Evolutionary conservation across 139 green algal genomes (phyloP).

Genomic region (Chloropicon primus): DNA sequence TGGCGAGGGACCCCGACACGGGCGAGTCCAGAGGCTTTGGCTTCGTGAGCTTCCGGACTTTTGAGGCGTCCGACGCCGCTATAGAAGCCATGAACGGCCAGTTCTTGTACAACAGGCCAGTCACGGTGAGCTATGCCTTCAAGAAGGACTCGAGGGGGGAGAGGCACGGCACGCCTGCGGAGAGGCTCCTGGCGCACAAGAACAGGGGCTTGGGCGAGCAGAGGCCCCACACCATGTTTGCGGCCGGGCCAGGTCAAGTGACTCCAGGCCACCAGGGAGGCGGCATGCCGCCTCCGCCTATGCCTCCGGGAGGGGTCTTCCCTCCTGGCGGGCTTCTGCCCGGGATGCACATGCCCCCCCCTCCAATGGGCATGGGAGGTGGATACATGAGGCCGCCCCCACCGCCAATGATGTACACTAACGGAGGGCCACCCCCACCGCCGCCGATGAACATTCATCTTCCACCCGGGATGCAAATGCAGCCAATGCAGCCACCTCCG

Average conservation of each 20-base stretch:
- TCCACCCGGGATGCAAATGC: not conserved
- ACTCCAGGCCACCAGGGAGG: not conserved
- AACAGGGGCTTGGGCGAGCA: conserved; percentile 24
- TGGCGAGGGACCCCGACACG: conserved; percentile 93
- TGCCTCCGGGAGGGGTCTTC: not conserved
- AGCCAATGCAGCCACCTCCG: not conserved
- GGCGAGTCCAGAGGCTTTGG: conserved; percentile 76
- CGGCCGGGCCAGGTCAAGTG: conserved; percentile 34
- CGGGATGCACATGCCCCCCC: conserved; percentile 1
- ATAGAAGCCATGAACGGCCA: conserved; percentile 95
- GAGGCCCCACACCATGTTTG: conserved; percentile 77
- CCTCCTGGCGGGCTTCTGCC: no score
- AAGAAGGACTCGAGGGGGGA: conserved; percentile 96
- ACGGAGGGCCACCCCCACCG: not conserved
- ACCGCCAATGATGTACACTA: not conserved
- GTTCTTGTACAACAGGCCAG: conserved; percentile 79
- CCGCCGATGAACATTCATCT: no score
- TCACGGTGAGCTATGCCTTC: conserved; percentile 85
- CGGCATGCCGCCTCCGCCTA: not conserved
- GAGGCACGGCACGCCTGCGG: conserved; percentile 84
- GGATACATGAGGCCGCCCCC: not conserved
- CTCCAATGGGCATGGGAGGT: not conserved
- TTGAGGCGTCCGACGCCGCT: conserved; percentile 78
- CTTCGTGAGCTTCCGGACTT: conserved; percentile 88
- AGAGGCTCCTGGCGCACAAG: conserved; percentile 82